These are phyloP conservation scores for Eucalyptus albens DNA, from an alignment of 345 rosid species.

Conservation along the genomic window DNA sequence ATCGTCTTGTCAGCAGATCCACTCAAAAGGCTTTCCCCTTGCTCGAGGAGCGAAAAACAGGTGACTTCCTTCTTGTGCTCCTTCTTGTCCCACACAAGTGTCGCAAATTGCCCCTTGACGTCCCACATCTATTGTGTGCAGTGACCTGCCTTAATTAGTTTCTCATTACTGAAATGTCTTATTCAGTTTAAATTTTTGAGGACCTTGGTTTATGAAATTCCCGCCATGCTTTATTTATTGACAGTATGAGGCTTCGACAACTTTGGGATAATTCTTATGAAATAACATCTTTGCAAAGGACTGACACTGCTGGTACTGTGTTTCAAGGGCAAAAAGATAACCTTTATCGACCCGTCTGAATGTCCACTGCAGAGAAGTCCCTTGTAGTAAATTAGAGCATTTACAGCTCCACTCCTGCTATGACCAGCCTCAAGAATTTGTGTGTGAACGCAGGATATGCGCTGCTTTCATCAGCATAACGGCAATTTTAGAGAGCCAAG, in stretches of 20 bases:
- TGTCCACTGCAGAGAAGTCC: constrained; percentile 82
- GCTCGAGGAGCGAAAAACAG: constrained; percentile 64
- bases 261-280: background rate
- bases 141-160: background rate
- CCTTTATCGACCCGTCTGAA: constrained; percentile 83
- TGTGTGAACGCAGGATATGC: constrained; percentile 88
- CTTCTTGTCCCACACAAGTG: constrained; percentile 52
- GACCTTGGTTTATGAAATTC: background rate
- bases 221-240: background rate
- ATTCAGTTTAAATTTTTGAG: background rate
- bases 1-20: constrained; percentile 85
- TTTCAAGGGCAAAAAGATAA: background rate
- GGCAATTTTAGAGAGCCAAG: background rate
- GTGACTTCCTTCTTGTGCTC: constrained; percentile 73
- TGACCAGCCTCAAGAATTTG: constrained; percentile 68
- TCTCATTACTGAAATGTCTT: background rate
- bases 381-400: constrained; percentile 75
- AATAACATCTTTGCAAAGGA: background rate
- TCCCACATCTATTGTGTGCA: constrained; percentile 50
- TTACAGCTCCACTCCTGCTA: constrained; percentile 59
- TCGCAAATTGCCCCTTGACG: constrained; percentile 37
- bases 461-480: constrained; percentile 23
- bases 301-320: background rate
- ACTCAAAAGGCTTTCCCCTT: constrained; percentile 72
- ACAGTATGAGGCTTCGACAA: background rate